Percentiles rank a stretch among this genome's conserved stretches.
Evolutionary conservation across 2,329 filamentous ascomycete genomes (phyloP).

Genomic region (Gaeumannomyces sp.): DNA sequence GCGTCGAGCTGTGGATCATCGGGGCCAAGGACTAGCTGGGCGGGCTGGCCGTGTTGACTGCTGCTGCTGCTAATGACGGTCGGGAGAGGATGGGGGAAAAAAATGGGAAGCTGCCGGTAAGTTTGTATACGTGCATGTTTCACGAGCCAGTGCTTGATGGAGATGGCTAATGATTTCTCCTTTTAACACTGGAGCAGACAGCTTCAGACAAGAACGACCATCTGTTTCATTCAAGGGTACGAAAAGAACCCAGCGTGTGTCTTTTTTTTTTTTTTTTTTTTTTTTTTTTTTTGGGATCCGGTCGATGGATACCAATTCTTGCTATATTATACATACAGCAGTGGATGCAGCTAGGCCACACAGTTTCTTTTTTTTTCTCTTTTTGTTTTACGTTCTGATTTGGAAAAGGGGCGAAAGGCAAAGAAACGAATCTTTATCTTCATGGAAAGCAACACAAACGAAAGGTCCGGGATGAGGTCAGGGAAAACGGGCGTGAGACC

Average conservation of each 20-base stretch:
- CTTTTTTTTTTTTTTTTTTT: background rate
- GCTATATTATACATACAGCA: background rate
- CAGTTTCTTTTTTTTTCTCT: background rate
- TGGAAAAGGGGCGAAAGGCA: background rate
- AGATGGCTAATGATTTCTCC: background rate
- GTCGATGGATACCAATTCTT: background rate
- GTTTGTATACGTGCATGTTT: background rate
- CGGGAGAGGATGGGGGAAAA: background rate
- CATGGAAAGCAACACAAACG: background rate
- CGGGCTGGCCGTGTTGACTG: too few relatives aligned
- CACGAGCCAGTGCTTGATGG: background rate
- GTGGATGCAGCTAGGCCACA: background rate
- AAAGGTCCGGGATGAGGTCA: background rate
- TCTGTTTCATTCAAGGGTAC: background rate
- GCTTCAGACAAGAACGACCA: too few relatives aligned
- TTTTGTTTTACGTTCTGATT: background rate
- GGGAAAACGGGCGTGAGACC: background rate
- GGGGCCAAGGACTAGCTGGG: slow-evolving; percentile 37
- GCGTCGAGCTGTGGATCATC: slow-evolving; percentile 90
- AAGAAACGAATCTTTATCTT: background rate
- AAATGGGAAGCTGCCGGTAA: background rate
- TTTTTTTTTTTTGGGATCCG: background rate
- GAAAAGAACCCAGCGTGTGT: background rate
- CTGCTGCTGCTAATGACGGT: slow-evolving; percentile 5
- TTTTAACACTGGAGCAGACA: background rate